phyloP scores from a whole-genome alignment of 2,329 filamentous ascomycete genomes.

The Paraconiothyrium sp. region DNA sequence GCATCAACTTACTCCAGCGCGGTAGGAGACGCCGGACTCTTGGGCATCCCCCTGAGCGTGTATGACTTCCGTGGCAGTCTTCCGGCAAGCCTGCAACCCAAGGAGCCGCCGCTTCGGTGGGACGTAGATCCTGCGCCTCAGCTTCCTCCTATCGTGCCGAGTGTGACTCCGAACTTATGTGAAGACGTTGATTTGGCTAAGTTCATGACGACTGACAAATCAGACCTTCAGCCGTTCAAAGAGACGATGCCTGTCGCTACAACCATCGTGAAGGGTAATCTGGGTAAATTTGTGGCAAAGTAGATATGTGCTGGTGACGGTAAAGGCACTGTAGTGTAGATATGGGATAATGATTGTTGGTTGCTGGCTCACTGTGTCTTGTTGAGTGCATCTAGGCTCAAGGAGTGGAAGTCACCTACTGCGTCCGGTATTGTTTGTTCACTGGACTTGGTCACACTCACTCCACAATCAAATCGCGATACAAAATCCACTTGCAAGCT shows the following conservation, averaged over 20 bases:
- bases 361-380: too few species aligned
- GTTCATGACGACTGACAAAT: background rate
- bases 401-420: too few species aligned
- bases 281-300: background rate
- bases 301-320: background rate
- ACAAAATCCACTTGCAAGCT: too few species aligned
- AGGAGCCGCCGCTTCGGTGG: constrained; percentile 1
- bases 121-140: constrained; percentile 1
- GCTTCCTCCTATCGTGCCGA: background rate
- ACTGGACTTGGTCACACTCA: too few species aligned
- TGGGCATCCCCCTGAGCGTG: background rate
- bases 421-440: too few species aligned
- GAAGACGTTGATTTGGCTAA: background rate
- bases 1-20: background rate
- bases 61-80: background rate
- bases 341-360: too few species aligned
- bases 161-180: background rate
- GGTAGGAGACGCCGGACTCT: background rate
- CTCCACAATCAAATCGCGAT: too few species aligned
- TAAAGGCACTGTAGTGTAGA: too few species aligned
- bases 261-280: background rate
- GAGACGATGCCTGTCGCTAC: background rate
- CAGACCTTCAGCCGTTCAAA: background rate
- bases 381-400: too few species aligned
- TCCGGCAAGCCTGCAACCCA: background rate